Evolutionary conservation across 2,329 filamentous ascomycete species (phyloP).

Genomic region (Zasmidium cellare): DNA sequence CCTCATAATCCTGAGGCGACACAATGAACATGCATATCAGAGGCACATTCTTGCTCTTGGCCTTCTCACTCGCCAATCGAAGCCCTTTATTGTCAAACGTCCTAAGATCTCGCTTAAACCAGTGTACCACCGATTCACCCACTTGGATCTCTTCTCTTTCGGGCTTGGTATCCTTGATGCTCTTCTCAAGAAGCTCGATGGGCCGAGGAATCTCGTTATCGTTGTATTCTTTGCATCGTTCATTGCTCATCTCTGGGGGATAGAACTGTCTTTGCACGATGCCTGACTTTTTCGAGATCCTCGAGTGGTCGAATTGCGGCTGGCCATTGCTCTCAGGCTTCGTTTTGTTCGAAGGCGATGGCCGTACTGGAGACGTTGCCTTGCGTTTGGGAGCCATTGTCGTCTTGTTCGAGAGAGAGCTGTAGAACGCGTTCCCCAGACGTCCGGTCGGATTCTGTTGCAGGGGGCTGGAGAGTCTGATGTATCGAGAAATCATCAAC

Average conservation of each 20-base stretch:
- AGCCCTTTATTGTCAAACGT: conserved; percentile 72
- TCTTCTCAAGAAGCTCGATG: conserved; percentile 65
- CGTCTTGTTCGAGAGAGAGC: neutral
- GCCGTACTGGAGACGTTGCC: conserved; percentile 33
- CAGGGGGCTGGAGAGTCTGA: too few relatives aligned
- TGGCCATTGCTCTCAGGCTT: conserved; percentile 9
- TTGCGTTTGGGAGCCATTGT: conserved; percentile 31
- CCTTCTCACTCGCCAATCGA: conserved; percentile 64
- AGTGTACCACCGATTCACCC: conserved; percentile 72
- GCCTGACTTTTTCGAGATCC: conserved; percentile 38
- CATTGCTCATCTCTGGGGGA: conserved; percentile 81
- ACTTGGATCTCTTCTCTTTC: conserved; percentile 54
- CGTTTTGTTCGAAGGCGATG: conserved; percentile 26
- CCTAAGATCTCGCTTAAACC: conserved; percentile 85
- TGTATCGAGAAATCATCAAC: too few relatives aligned
- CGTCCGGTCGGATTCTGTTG: too few relatives aligned
- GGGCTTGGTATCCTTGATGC: conserved; percentile 61
- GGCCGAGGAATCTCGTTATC: conserved; percentile 69
- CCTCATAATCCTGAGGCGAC: conserved; percentile 81
- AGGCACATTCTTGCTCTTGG: conserved; percentile 67
- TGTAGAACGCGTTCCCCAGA: neutral
- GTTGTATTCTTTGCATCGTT: conserved; percentile 72
- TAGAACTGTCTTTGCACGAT: conserved; percentile 66
- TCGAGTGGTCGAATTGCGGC: conserved; percentile 34
- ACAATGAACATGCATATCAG: conserved; percentile 76